Conservation (phyloP, 108 stramenopile species). For the Cyclotella kingstonii region DNA sequence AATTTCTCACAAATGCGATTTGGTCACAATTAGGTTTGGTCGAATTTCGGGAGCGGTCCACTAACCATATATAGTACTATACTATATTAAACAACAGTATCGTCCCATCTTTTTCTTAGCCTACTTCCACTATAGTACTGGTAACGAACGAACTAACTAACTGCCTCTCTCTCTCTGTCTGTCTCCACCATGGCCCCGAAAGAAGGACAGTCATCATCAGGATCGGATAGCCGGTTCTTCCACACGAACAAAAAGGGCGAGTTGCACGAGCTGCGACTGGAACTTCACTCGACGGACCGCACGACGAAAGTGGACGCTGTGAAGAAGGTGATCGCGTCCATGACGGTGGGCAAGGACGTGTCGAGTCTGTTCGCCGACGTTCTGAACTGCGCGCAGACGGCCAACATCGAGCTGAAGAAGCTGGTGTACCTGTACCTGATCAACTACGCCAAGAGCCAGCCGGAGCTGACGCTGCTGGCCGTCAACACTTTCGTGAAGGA, state of each 20-base stretch:
- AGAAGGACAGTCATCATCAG: constrained; percentile 18
- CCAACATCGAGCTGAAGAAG: constrained; percentile 98
- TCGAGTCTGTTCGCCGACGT: constrained; percentile 97
- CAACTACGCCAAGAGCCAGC: constrained; percentile 99
- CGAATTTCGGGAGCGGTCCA: too few species aligned
- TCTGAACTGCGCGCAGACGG: constrained; percentile 99
- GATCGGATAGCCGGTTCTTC: constrained; percentile 91
- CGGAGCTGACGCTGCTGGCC: constrained; percentile 97
- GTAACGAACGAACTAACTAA: too few species aligned
- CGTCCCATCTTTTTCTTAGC: too few species aligned
- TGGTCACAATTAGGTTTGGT: too few species aligned
- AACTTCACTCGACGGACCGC: constrained; percentile 93
- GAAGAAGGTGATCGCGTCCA: constrained; percentile 99
- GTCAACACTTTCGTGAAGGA: constrained; percentile 99
- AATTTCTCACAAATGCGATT: too few species aligned
- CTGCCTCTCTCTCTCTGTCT: too few species aligned
- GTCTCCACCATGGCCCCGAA: constrained; percentile 28
- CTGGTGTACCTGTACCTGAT: constrained; percentile 99
- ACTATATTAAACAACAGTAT: too few species aligned
- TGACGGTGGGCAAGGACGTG: constrained; percentile 99
- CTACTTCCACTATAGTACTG: too few species aligned
- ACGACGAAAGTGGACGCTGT: constrained; percentile 97
- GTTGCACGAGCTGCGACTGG: constrained; percentile 96
- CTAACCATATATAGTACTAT: too few species aligned
- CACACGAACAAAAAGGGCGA: constrained; percentile 98